Evolutionary conservation across 345 rosid species (phyloP), one percentile per base, ranked within the genome.

Genomic region (Rhizophora apiculata): DNA sequence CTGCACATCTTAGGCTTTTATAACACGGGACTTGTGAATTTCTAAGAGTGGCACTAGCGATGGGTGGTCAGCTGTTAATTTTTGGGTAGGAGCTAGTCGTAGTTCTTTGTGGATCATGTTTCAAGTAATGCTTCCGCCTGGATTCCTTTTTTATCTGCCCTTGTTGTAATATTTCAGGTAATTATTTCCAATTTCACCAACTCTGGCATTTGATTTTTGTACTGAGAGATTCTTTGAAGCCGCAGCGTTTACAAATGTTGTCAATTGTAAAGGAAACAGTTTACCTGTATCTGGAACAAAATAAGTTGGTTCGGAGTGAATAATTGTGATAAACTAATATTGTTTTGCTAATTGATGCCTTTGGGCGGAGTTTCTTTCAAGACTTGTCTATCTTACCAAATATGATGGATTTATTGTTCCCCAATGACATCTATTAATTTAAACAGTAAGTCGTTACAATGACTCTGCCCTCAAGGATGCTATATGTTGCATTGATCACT

Each of bases 1-100:
- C 91, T 37, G 82, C 95, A 56, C 96, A 94, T 79, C 87, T 94
- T 55, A 89, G 95, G 81, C 88, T 91, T 82, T 89, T 93, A 52
- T 93, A 88, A 82, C 64, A 71, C 71, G 46, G 69, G 62, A 63
- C 57, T 58, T 55, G 29, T 49, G 29, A 11, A 58, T 43, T 37
- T 43, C 67, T 58, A 22, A 36, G 24, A 3, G 29, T 63, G 68
- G 54, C 69, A 11, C 57, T 52, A 54, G 67, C 15, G 5, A 49
- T 24, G 52, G 24, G 58, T 36, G 72, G 49, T 58, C 70, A 63
- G 57, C 49, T 68, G 71, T 62, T 64, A 52, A 43, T 63, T 72
- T 59, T 62, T 56, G 39, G 55, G 63, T 39, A 21, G 52, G 69
- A 69, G 56, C 58, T 59, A 71, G 21, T 73, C 18, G 16, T 37